These are phyloP conservation scores for Herpotrichia juniperi DNA, from an alignment of 2,329 filamentous ascomycete genomes.

Conservation along the genomic window DNA sequence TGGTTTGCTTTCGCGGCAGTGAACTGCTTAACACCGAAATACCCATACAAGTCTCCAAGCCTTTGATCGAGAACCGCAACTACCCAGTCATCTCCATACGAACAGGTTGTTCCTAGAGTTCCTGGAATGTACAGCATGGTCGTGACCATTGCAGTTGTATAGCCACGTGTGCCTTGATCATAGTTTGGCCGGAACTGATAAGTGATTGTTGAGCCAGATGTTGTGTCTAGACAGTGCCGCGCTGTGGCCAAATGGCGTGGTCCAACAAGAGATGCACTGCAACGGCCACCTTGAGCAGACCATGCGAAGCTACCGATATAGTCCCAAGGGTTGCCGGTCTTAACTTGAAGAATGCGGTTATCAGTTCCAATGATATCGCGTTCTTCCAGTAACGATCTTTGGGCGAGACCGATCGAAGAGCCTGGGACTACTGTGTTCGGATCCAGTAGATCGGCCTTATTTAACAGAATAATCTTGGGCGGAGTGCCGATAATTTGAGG, in stretches of 20 bases:
- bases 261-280: neutral
- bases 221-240: slow-evolving; percentile 1
- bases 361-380: slow-evolving; percentile 1
- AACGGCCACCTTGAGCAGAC: neutral
- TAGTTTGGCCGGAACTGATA: slow-evolving; percentile 1
- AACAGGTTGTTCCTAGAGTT: neutral
- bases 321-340: slow-evolving; percentile 4
- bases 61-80: neutral
- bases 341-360: neutral
- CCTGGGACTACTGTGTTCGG: neutral
- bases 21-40: neutral
- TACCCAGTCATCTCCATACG: neutral
- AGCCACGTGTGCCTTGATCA: neutral
- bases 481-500: neutral
- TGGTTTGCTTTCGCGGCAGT: neutral
- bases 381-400: neutral
- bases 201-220: neutral
- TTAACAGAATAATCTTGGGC: neutral
- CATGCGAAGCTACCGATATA: slow-evolving; percentile 2
- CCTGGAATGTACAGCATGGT: neutral
- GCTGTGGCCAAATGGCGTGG: slow-evolving; percentile 3
- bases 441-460: neutral
- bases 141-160: neutral
- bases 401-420: neutral
- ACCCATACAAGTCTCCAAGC: neutral